Evolutionary conservation across 2,329 filamentous ascomycete genomes (phyloP).

Genomic region (Rhytidhysteron rufulum): DNA sequence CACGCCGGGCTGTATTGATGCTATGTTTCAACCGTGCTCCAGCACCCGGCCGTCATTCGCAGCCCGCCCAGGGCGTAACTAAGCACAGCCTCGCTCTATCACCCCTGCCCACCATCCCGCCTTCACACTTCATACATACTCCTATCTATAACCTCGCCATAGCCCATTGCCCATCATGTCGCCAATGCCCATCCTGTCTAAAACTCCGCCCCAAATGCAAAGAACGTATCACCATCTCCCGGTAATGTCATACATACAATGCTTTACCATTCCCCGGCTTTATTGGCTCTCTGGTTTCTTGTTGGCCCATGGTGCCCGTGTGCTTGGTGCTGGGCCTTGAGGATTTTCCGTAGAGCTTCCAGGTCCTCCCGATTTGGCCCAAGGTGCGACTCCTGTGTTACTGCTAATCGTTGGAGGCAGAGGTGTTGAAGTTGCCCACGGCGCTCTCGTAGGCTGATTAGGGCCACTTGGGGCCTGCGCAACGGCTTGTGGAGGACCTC

Average conservation of each 20-base stretch:
- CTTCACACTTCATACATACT: background rate
- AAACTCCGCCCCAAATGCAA: constrained; percentile 1
- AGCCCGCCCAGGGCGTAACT: background rate
- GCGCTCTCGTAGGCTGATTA: constrained; percentile 30
- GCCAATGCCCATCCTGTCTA: too few relatives aligned
- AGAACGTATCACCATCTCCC: too few relatives aligned
- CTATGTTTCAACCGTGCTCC: background rate
- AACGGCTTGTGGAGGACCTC: constrained; percentile 6
- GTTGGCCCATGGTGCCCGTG: constrained; percentile 22
- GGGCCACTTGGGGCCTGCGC: constrained; percentile 22
- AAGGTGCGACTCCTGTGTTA: constrained; percentile 22
- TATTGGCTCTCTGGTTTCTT: too few relatives aligned
- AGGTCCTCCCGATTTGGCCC: constrained; percentile 15
- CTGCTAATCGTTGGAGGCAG: constrained; percentile 12
- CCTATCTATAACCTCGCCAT: too few relatives aligned
- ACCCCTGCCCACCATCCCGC: background rate
- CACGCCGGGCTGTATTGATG: too few relatives aligned
- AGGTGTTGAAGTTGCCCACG: constrained; percentile 23
- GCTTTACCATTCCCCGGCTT: too few relatives aligned
- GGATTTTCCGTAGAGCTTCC: constrained; percentile 2
- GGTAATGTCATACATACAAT: too few relatives aligned
- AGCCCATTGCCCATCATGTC: too few relatives aligned
- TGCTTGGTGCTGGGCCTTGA: constrained; percentile 10
- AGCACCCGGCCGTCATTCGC: background rate
- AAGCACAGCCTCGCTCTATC: background rate